These are phyloP conservation scores for Hypoxylon intermedium DNA, from an alignment of 495 filamentous ascomycete genomes.

Conservation along the genomic window DNA sequence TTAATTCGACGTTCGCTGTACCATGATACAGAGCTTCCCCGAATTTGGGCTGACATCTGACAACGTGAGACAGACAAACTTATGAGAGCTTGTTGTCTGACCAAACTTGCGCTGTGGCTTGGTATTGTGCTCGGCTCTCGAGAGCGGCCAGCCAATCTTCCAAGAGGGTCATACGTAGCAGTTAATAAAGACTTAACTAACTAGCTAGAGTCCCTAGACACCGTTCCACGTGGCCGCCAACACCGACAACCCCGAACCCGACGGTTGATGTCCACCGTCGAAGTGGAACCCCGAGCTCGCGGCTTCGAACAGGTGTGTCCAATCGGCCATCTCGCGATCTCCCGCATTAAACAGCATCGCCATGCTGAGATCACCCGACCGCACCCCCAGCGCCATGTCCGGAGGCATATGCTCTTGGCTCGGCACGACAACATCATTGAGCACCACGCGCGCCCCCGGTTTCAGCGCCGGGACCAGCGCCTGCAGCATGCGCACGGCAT, in stretches of 20 bases:
- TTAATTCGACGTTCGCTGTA: no score
- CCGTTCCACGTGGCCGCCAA: neutral
- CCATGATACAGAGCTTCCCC: no score
- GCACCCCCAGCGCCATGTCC: neutral
- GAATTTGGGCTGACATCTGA: no score
- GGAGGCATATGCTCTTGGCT: slow-evolving; percentile 6
- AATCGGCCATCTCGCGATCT: slow-evolving; percentile 2
- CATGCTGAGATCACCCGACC: neutral
- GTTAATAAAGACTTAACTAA: no score
- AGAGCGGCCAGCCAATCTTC: no score
- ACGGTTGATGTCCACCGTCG: neutral
- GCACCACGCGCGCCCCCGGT: slow-evolving; percentile 44
- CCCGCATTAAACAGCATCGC: neutral
- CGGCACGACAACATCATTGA: slow-evolving; percentile 48
- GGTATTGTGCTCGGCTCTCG: no score
- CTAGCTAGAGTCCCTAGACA: no score
- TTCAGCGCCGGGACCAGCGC: slow-evolving; percentile 52
- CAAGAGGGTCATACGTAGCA: no score
- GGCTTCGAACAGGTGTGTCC: neutral
- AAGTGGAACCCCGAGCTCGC: neutral
- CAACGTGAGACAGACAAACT: no score
- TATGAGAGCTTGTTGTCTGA: no score
- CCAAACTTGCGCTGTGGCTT: no score
- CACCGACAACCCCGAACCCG: neutral
- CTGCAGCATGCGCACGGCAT: slow-evolving; percentile 41